Evolutionary conservation across 2,329 filamentous ascomycete genomes (phyloP), one percentile per base, ranked within the genome.

Genomic region (Aspergillus hiratsukae): DNA sequence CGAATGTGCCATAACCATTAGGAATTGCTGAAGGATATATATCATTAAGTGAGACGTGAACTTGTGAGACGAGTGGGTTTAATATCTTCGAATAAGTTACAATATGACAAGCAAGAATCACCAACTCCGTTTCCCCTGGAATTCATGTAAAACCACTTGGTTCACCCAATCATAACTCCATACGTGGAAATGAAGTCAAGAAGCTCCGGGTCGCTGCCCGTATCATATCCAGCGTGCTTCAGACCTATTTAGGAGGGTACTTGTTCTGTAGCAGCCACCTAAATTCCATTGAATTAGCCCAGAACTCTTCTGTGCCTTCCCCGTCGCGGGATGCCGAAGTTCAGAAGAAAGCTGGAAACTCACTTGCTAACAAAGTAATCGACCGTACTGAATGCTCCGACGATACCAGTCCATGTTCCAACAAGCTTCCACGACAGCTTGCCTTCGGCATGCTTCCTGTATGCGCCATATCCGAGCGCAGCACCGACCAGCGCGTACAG

Each of bases 221-320:
- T 21, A 14, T 19, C 40, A 21, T 21, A 19, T 23, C 41, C 25
- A 21, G 21, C 23, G 45, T 46, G 29, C 28, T 43, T 45, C n/a
- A 17, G 48, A 27, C 61, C 64, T 75, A 78, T 69, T 79, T 78
- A 54, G 72, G 72, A 51, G 78, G 78, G 62, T 76, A 80, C 65
- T 79, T 80, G 71, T 80, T 80, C 65, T 78, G 75, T 60, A 80
- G 69, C 54, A 80, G 72, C 74, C 78, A 80, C 63, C 78, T 80
- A 58, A 10, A 54, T 25, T 48, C 23, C 21, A 28, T 45, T 21
- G 23, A 14, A 25, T 64, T 58, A 67, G 59, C 55, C 61, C 31
- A 28, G 6, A 29, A 10, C 21, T 5, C 21, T 37, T 19, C 56
- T 40, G 58, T 43, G 23, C 21, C 10, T 25, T 35, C 19, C n/a